Base-by-base conservation (phyloP, 371 early-diverging fungal species). In the Dinochytrium kinnereticum region DNA sequence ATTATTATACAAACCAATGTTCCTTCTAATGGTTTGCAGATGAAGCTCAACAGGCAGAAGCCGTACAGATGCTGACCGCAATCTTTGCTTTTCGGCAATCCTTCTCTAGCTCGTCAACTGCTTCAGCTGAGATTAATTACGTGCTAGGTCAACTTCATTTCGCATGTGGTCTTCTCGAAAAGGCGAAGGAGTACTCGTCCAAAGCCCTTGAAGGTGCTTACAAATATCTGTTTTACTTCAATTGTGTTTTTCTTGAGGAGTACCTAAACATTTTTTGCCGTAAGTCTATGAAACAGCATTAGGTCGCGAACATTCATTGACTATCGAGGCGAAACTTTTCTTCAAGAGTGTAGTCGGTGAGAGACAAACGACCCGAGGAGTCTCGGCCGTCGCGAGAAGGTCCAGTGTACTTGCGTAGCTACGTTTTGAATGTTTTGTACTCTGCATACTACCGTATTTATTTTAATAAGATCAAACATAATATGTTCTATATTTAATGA, bases 21-120 rank as follows among this genome's bases (percentile, higher is more conserved):
- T n/a, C 15, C 3, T 40, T 37, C 30, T 30, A 64, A 28, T 37
- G 30, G 13, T 1, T 40, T 2, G 30, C 70, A 78, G 82, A 84
- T 65, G 82, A 80, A 64, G 85, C 85, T 1, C 85, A 84, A 61
- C 69, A 72, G 55, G 85, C 85, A 3, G 85, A 84, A 68, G 85
- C 83, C 1, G 66, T 77, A 19, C 85, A 84, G 55, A 82, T 82
- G 70, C 75, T 82, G 13, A 78, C 69, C 36, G 59, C 73, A n/a
- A 81, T 82, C 26, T 68, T 70, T 50, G 64, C 64, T 17, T 81
- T 69, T 69, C 68, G 81, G 24, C 53, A 71, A n/a, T 74, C 31
- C 75, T 61, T 40, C 55, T 37, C 40, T 44, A 57, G 67, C 7
- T 72, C 68, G 2, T 50, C 72, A 0, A 78, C 69, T 13, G 55